Conservation (phyloP, 1,139 yeast species). For the Torulaspora globosa region DNA sequence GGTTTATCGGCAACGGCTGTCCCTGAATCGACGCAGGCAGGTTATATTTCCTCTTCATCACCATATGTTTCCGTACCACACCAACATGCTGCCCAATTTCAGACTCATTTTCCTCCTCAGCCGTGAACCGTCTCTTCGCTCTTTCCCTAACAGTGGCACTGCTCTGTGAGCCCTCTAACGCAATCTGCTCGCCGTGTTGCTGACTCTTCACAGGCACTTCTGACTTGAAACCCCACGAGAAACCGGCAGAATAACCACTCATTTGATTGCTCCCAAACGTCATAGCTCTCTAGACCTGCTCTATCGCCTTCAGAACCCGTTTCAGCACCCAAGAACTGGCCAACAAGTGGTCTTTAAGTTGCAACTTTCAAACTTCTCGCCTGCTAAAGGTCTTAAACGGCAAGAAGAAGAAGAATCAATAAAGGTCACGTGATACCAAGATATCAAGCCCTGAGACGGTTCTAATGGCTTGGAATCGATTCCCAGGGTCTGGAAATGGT, state of each 20-base stretch:
- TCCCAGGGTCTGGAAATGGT: background rate
- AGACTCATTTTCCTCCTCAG: conserved; percentile 6
- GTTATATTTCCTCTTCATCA: conserved; percentile 18
- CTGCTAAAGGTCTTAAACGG: background rate
- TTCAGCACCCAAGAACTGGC: background rate
- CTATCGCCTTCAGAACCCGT: background rate
- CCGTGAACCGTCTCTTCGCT: conserved; percentile 3
- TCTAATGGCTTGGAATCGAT: background rate
- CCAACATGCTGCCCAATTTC: conserved; percentile 1
- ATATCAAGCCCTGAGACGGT: background rate
- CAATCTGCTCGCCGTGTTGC: conserved; percentile 5
- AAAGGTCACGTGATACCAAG: conserved; percentile 3
- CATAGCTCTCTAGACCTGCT: too few species aligned
- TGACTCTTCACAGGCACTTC: conserved; percentile 8
- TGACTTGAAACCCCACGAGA: conserved; percentile 34
- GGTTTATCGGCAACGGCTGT: conserved; percentile 32
- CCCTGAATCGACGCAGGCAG: conserved; percentile 28
- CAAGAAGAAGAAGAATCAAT: background rate
- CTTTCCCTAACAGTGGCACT: conserved; percentile 3
- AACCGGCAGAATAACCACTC: conserved; percentile 23
- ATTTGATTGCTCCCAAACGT: conserved; percentile 10
- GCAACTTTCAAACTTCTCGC: conserved; percentile 4
- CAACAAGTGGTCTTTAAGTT: background rate
- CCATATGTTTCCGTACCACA: conserved; percentile 7
- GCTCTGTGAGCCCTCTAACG: background rate